These are phyloP conservation scores for Neonectria punicea DNA, from an alignment of 2,329 filamentous ascomycete species.

Conservation along the genomic window DNA sequence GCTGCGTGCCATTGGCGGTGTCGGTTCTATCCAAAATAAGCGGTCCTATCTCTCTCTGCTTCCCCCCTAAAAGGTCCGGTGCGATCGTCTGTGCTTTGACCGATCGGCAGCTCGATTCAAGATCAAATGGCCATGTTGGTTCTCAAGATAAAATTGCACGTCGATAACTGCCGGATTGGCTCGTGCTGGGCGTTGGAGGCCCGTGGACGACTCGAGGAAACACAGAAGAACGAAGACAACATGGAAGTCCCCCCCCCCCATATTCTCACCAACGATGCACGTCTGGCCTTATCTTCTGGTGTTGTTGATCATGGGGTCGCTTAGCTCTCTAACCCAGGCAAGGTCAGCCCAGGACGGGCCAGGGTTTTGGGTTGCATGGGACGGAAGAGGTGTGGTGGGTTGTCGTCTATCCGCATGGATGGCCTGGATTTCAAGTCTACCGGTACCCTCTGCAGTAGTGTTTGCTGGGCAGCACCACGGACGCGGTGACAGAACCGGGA, in stretches of 20 bases:
- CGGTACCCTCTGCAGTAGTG: neutral
- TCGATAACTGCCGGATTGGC: constrained; percentile 10
- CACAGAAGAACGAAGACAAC: neutral
- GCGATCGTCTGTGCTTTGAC: constrained; percentile 16
- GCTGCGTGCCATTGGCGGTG: constrained; percentile 5
- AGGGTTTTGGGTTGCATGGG: constrained; percentile 5
- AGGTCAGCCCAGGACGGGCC: constrained; percentile 11
- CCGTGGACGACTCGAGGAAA: neutral
- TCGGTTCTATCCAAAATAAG: neutral
- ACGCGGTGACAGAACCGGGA: neutral
- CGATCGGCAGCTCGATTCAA: constrained; percentile 15
- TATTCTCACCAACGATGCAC: constrained; percentile 19
- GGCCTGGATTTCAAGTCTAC: neutral
- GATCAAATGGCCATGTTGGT: neutral
- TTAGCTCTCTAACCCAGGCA: constrained; percentile 12
- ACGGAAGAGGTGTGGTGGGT: neutral
- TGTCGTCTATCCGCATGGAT: neutral
- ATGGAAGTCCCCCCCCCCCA: neutral
- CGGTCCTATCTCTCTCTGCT: neutral
- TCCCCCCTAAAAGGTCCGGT: neutral
- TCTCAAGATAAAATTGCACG: neutral
- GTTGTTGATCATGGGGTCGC: constrained; percentile 29
- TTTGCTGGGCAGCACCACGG: neutral
- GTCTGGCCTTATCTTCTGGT: constrained; percentile 30
- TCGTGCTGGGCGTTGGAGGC: constrained; percentile 14